Percentiles rank a stretch among this genome's conserved stretches.
phyloP scores from a whole-genome alignment of 441 rosid genomes.

The Adansonia rubrostipa region DNA sequence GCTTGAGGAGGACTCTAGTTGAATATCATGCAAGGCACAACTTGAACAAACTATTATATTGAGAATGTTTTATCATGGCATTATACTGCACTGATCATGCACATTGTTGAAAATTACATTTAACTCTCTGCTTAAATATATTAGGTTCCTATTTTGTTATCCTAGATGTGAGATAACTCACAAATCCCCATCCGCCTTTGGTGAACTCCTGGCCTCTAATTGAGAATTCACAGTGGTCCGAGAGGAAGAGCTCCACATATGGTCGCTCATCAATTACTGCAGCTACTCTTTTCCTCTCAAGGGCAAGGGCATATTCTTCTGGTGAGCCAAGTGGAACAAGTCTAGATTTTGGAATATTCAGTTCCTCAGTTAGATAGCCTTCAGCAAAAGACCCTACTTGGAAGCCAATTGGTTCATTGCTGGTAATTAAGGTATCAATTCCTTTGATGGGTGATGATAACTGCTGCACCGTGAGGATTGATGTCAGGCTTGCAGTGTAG shows the following conservation, averaged over 20 bases:
- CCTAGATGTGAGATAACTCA: constrained; percentile 46
- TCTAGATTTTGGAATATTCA: constrained; percentile 65
- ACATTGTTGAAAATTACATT: constrained; percentile 1
- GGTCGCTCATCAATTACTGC: constrained; percentile 85
- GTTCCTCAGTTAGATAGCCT: constrained; percentile 70
- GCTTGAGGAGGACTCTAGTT: constrained; percentile 1
- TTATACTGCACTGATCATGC: neutral
- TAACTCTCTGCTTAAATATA: neutral
- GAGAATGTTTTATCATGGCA: neutral
- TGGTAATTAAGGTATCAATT: constrained; percentile 68
- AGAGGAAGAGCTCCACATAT: constrained; percentile 81
- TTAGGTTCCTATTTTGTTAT: constrained; percentile 14
- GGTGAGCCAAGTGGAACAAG: constrained; percentile 85
- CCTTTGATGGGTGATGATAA: constrained; percentile 86
- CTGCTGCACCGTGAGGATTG: constrained; percentile 87
- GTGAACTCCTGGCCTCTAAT: constrained; percentile 86
- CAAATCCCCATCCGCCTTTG: constrained; percentile 93
- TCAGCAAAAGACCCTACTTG: constrained; percentile 84
- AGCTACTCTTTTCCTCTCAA: constrained; percentile 68
- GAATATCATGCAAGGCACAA: neutral
- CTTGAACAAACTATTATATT: neutral
- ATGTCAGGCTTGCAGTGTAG: constrained; percentile 96
- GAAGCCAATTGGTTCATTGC: constrained; percentile 65
- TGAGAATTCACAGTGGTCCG: constrained; percentile 67
- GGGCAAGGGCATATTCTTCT: constrained; percentile 72